Percentiles rank a stretch among this genome's conserved stretches.
Evolutionary conservation across 106 monocot genomes (phyloP).

Genomic region (Chionographis japonica): DNA sequence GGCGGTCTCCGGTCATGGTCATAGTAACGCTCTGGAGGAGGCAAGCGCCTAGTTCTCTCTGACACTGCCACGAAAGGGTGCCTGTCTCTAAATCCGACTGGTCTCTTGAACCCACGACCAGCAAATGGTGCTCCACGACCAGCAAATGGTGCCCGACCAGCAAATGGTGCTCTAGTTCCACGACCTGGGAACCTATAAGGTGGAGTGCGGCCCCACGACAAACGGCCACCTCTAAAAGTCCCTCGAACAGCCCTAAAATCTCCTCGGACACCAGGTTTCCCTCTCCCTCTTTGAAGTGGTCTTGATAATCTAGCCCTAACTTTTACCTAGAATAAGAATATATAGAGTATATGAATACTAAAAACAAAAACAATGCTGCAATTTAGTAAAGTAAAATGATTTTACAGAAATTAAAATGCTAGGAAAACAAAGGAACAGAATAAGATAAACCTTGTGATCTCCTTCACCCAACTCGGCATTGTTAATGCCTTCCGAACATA

Average conservation of each 20-base stretch:
- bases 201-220: conserved; percentile 37
- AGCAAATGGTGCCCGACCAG: conserved; percentile 16
- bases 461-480: conserved; percentile 82
- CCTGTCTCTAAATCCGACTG: conserved; percentile 49
- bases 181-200: conserved; percentile 37
- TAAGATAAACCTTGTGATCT: conserved; percentile 64
- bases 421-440: not conserved
- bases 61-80: conserved; percentile 34
- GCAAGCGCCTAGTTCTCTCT: conserved; percentile 57
- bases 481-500: conserved; percentile 84
- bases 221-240: conserved; percentile 20
- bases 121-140: conserved; percentile 21
- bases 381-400: not conserved
- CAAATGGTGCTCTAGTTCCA: conserved; percentile 16
- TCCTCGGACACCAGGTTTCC: conserved; percentile 41
- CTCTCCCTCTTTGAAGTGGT: conserved; percentile 68
- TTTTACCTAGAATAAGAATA: conserved; percentile 51
- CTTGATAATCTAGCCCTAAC: conserved; percentile 84
- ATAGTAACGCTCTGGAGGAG: conserved; percentile 72
- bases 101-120: conserved; percentile 37
- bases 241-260: conserved; percentile 45
- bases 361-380: not conserved
- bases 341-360: not conserved
- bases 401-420: not conserved
- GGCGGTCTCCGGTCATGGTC: conserved; percentile 61